Evolutionary conservation across 2,329 filamentous ascomycete genomes (phyloP).

Genomic region (Sarocladium brachiariae): DNA sequence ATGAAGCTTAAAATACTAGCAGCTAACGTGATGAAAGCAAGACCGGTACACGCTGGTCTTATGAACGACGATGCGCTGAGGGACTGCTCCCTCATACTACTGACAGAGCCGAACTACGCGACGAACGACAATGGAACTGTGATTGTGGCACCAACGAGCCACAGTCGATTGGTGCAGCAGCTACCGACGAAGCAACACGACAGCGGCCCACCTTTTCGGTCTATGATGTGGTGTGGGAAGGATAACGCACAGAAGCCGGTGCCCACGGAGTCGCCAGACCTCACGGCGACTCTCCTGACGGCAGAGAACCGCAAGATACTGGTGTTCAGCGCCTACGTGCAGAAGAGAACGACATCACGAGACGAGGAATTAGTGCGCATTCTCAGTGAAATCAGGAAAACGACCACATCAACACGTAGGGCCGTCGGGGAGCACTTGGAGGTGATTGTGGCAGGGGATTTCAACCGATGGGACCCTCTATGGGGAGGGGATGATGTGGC

Average conservation of each 20-base stretch:
- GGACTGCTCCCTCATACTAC: not conserved
- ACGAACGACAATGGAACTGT: conserved; percentile 1
- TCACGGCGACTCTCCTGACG: not conserved
- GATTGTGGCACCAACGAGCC: not conserved
- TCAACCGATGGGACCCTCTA: not conserved
- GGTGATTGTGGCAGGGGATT: not conserved
- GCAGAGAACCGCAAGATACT: not conserved
- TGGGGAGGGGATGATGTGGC: not conserved
- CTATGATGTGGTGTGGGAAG: not conserved
- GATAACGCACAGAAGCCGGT: not conserved
- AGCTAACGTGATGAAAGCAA: no score
- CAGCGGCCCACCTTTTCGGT: not conserved
- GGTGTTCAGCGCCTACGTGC: not conserved
- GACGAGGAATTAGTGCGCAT: not conserved
- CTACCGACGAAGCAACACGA: no score
- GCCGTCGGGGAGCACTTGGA: not conserved
- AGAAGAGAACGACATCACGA: not conserved
- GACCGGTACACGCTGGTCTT: not conserved
- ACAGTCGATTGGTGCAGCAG: not conserved
- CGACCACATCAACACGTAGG: not conserved
- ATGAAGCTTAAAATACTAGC: no score
- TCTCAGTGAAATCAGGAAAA: not conserved
- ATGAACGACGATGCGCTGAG: not conserved
- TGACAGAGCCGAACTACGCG: conserved; percentile 1
- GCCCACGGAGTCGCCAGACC: not conserved